phyloP scores from a whole-genome alignment of 495 filamentous ascomycete genomes.

The Aspergillus funiculosus region DNA sequence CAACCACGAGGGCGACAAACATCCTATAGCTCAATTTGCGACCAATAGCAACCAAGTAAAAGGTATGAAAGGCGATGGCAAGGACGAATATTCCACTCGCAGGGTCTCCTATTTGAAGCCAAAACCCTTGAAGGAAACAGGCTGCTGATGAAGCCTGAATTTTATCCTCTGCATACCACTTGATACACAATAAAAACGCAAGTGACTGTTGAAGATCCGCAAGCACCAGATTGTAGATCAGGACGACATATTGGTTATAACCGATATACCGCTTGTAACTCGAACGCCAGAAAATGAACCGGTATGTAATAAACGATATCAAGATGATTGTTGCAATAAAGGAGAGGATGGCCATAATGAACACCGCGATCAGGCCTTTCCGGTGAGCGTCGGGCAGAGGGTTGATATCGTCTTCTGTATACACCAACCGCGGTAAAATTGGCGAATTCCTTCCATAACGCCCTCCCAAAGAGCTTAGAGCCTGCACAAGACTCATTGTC shows the following conservation, averaged over 20 bases:
- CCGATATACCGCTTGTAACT: slow-evolving; percentile 42
- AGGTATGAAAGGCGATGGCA: slow-evolving; percentile 65
- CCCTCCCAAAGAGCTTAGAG: slow-evolving; percentile 20
- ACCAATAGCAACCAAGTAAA: slow-evolving; percentile 55
- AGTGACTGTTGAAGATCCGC: slow-evolving; percentile 68
- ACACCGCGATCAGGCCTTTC: slow-evolving; percentile 50
- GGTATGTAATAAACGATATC: slow-evolving; percentile 52
- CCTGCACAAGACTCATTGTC: slow-evolving; percentile 26
- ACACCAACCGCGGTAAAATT: slow-evolving; percentile 23
- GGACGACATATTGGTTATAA: slow-evolving; percentile 67
- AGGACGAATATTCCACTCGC: slow-evolving; percentile 65
- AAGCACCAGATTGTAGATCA: slow-evolving; percentile 68
- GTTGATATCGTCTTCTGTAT: slow-evolving; percentile 21
- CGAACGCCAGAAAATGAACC: slow-evolving; percentile 51
- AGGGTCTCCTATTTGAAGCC: slow-evolving; percentile 65
- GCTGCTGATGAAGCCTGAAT: slow-evolving; percentile 51
- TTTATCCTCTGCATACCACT: slow-evolving; percentile 51
- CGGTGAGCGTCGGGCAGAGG: slow-evolving; percentile 47
- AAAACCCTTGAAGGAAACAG: slow-evolving; percentile 67
- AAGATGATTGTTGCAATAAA: slow-evolving; percentile 50
- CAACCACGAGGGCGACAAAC: slow-evolving; percentile 47
- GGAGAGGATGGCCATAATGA: slow-evolving; percentile 54
- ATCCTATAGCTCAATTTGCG: slow-evolving; percentile 48
- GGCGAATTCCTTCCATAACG: slow-evolving; percentile 11
- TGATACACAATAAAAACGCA: slow-evolving; percentile 60